Percentiles rank a stretch among this genome's conserved stretches.
These are phyloP conservation scores for Mycena sanguinolenta DNA, from an alignment of 768 basidiomycete species.

Conservation along the genomic window DNA sequence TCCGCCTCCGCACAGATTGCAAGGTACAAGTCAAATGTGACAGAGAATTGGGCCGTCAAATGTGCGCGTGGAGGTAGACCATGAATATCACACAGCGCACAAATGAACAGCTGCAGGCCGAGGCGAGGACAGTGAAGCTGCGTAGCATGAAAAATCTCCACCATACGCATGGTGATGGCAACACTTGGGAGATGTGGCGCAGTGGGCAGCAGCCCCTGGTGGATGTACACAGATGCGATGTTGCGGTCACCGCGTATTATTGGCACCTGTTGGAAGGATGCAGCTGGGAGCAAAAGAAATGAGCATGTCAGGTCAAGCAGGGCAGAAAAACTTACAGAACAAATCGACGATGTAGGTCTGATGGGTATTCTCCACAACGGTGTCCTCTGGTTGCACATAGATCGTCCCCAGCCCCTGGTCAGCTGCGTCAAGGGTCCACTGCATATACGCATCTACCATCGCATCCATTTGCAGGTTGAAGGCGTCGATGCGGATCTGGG, in stretches of 20 bases:
- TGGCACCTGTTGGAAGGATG: neutral
- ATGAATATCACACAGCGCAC: neutral
- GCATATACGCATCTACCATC: neutral
- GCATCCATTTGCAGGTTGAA: conserved; percentile 3
- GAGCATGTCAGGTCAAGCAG: no score
- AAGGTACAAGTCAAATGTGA: neutral
- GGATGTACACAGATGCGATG: neutral
- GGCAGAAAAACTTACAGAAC: neutral
- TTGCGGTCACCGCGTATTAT: neutral
- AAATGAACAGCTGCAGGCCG: neutral
- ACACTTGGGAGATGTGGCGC: neutral
- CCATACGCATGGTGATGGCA: neutral
- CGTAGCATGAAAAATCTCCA: neutral
- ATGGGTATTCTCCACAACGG: neutral
- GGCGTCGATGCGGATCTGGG: neutral
- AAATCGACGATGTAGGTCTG: neutral
- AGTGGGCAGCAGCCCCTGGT: neutral
- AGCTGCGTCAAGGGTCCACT: neutral
- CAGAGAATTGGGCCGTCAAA: neutral
- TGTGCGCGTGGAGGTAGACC: neutral
- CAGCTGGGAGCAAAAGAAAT: no score
- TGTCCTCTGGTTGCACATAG: neutral
- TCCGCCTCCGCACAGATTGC: neutral
- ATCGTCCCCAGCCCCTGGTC: neutral
- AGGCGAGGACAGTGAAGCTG: neutral